A percentile compares a stretch with the other conserved stretches of the same genome.
Conservation (phyloP, 2,329 filamentous ascomycete species). For the Apiospora aurea region DNA sequence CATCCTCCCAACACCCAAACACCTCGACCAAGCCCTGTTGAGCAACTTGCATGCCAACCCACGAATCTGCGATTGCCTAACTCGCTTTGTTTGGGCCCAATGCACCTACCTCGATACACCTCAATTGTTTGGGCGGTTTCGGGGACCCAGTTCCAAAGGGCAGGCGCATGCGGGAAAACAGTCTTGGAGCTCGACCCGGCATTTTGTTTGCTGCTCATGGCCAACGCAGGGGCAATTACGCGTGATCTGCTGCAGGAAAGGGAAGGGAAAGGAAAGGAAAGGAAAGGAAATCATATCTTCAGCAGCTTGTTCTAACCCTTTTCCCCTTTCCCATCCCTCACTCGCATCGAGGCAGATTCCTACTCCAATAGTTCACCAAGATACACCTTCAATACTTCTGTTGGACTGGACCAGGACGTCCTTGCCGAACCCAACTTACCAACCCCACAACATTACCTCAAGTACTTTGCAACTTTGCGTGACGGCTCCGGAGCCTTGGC, state of each 20-base stretch:
- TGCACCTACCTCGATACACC: neutral
- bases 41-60: neutral
- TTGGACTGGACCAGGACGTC: neutral
- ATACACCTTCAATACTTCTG: neutral
- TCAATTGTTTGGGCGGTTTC: neutral
- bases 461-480: slow-evolving; percentile 1
- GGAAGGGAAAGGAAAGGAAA: neutral
- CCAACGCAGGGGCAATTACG: neutral
- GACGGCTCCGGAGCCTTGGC: neutral
- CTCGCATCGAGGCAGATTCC: neutral
- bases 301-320: neutral
- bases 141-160: neutral
- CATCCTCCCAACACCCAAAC: neutral
- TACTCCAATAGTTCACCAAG: neutral
- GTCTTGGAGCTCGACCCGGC: neutral
- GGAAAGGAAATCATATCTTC: neutral
- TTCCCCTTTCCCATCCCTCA: neutral
- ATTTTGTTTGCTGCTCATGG: neutral
- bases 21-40: slow-evolving; percentile 4
- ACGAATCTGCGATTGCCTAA: neutral
- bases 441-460: neutral
- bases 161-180: neutral
- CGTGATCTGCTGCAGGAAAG: neutral
- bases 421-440: neutral
- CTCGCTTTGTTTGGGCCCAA: neutral